Base-by-base conservation (phyloP, 2,329 filamentous ascomycete genomes). In the Botrytis squamosa region DNA sequence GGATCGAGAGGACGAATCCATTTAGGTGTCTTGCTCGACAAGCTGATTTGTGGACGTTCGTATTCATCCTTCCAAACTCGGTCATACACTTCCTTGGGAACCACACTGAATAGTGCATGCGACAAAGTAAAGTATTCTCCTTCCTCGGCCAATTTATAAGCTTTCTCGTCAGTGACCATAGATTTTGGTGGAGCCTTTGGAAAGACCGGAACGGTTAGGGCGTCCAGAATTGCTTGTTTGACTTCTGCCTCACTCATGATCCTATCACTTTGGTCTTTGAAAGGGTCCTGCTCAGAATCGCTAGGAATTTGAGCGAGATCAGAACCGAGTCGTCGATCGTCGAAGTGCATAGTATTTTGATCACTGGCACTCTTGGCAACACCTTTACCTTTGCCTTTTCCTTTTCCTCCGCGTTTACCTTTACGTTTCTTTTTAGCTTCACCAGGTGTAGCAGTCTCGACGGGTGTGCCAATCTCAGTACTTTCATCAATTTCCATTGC, bases 1-100 rank as follows among this genome's bases (percentile, higher is more conserved):
- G 57, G 40, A 36, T 68, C 52, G 20, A 44, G 52, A 25, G 52
- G 52, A 38, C 64, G 71, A 69, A 42, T 59, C 71, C 71, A 69
- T 40, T 29, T 68, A 42, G 36, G 25, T 62, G 52, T n/a, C 5
- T 42, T 33, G 6, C 14, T 29, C 12, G 33, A 36, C 64, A 72
- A 52, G 55, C 71, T 69, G 20, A 60, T 72, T 20, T 69, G 40
- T 20, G 55, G 63, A 25, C 52, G 38, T 8, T 62, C 40, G 25
- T 60, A 8, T 62, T 69, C 64, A 49, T 69, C 71, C 9, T 40
- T 67, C 49, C 52, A 66, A 68, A 68, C 57, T 16, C 29, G 49
- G 49, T 67, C 63, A 22, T 36, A 69, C 25, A 72, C 40, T 38
- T 40, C 42, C 36, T 22, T 68, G 9, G 71, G 64, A 20, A 69